Conservation (phyloP, 495 filamentous ascomycete species). For the Pseudomonodictys pantanalensis region DNA sequence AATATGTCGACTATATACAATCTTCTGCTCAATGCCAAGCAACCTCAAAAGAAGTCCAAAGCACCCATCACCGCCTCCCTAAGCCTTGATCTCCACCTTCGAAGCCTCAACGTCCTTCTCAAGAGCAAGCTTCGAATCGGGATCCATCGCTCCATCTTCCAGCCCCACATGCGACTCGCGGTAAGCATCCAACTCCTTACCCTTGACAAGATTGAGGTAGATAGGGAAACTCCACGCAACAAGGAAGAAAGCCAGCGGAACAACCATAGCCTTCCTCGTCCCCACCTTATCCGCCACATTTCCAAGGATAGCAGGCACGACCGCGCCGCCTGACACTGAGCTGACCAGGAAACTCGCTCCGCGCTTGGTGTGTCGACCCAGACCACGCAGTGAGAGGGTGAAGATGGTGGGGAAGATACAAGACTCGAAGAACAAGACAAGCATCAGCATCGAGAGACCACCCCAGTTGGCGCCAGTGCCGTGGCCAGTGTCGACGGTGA, state of each 20-base stretch:
- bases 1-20: too few relatives aligned
- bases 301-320: slow-evolving; percentile 65
- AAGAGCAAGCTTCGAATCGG: slow-evolving; percentile 17
- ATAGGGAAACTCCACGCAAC: slow-evolving; percentile 49
- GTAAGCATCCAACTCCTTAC: slow-evolving; percentile 48
- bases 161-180: slow-evolving; percentile 43
- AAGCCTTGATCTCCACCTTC: slow-evolving; percentile 15
- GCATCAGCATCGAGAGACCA: slow-evolving; percentile 57
- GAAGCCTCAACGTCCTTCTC: slow-evolving; percentile 26
- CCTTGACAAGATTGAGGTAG: slow-evolving; percentile 50
- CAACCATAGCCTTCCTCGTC: slow-evolving; percentile 45
- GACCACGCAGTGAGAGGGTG: slow-evolving; percentile 63
- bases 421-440: slow-evolving; percentile 62
- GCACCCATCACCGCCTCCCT: too few relatives aligned
- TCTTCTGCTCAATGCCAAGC: too few relatives aligned
- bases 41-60: too few relatives aligned
- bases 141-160: slow-evolving; percentile 24
- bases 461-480: slow-evolving; percentile 34
- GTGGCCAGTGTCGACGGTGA: slow-evolving; percentile 49
- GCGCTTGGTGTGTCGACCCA: slow-evolving; percentile 68
- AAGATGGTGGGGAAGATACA: slow-evolving; percentile 71
- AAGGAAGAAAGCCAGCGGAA: slow-evolving; percentile 42
- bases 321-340: slow-evolving; percentile 61
- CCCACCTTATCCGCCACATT: slow-evolving; percentile 51
- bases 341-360: slow-evolving; percentile 66